Evolutionary conservation across 2,329 filamentous ascomycete genomes (phyloP).

Genomic region (Thielaviopsis populi): DNA sequence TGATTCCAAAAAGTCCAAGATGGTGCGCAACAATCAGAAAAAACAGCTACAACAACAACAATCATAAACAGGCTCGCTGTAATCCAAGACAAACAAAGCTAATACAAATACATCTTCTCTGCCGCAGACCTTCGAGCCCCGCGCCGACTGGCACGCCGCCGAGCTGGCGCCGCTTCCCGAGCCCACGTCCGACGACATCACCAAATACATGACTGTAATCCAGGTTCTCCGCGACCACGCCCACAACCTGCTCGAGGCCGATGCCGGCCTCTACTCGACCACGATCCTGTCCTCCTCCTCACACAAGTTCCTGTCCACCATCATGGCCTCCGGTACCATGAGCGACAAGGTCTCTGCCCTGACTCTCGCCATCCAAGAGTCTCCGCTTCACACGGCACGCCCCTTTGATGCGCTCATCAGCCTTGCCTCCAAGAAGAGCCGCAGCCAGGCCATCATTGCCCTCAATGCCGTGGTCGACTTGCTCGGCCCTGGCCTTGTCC

Average conservation of each 20-base stretch:
- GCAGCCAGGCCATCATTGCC: conserved; percentile 84
- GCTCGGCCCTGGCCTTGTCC: conserved; percentile 70
- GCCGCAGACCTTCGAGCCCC: conserved; percentile 38
- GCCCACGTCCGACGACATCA: conserved; percentile 32
- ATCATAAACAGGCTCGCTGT: background rate
- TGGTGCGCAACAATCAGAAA: conserved; percentile 24
- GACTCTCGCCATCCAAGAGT: conserved; percentile 89
- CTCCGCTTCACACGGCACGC: conserved; percentile 81
- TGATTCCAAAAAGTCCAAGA: conserved; percentile 23
- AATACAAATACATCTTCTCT: conserved; percentile 19
- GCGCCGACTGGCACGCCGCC: conserved; percentile 41
- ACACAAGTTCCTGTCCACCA: conserved; percentile 90
- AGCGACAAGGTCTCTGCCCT: conserved; percentile 94
- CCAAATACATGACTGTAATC: conserved; percentile 30
- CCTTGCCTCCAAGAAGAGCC: conserved; percentile 82
- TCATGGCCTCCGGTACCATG: conserved; percentile 91
- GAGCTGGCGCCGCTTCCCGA: conserved; percentile 30
- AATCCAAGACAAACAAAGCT: conserved; percentile 22
- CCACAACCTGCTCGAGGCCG: conserved; percentile 56
- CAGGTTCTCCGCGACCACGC: conserved; percentile 53
- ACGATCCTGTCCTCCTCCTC: conserved; percentile 69
- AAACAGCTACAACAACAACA: no score
- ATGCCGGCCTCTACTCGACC: conserved; percentile 59
- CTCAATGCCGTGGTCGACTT: conserved; percentile 87
- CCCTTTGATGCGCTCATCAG: conserved; percentile 71